These are phyloP conservation scores for Fusarium oligoseptatum DNA, from an alignment of 2,329 filamentous ascomycete species.

Conservation along the genomic window DNA sequence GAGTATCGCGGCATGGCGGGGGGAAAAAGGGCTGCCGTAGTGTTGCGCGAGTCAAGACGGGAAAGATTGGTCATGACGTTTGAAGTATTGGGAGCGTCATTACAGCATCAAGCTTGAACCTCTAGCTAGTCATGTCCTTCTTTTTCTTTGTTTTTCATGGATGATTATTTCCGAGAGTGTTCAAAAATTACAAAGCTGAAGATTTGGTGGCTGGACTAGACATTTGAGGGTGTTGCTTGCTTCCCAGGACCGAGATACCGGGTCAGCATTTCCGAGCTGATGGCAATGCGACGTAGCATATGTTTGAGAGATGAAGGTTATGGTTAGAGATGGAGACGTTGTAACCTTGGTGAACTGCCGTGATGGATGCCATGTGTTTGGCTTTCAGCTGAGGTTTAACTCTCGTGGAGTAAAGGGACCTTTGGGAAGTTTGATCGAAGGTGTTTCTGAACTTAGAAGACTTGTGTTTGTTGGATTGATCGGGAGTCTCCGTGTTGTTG, in stretches of 20 bases:
- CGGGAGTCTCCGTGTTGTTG: background rate
- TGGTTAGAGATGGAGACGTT: background rate
- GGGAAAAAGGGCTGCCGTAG: background rate
- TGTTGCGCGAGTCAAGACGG: slow-evolving; percentile 26
- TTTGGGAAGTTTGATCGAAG: background rate
- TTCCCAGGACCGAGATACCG: background rate
- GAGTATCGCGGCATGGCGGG: background rate
- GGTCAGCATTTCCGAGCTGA: background rate
- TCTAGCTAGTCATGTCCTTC: slow-evolving; percentile 14
- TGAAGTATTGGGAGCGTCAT: slow-evolving; percentile 18
- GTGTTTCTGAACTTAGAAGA: background rate
- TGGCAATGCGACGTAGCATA: background rate
- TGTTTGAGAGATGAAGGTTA: background rate
- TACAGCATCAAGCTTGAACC: slow-evolving; percentile 1
- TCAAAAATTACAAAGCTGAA: background rate
- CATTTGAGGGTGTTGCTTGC: background rate
- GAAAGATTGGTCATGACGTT: background rate
- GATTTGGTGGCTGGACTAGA: background rate
- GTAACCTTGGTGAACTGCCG: background rate
- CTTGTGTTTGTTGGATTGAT: background rate
- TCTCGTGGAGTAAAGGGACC: background rate
- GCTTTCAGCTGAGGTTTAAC: background rate
- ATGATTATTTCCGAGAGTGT: slow-evolving; percentile 12
- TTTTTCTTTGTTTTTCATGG: background rate
- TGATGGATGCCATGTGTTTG: background rate